Conservation (phyloP, 768 basidiomycete species). For the Calocybe gangraenosa region DNA sequence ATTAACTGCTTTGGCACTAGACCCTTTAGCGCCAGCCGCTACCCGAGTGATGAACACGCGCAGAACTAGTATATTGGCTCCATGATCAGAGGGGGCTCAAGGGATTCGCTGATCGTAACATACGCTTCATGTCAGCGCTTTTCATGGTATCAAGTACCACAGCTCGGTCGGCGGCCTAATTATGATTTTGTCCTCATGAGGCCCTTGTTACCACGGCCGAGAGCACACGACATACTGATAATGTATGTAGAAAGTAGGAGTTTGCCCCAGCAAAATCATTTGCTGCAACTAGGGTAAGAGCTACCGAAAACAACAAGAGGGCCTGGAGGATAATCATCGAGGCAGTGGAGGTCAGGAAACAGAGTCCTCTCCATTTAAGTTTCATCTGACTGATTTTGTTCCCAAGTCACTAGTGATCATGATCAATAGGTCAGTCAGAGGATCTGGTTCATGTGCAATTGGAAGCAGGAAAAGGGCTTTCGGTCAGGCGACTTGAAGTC, state of each 20-base stretch:
- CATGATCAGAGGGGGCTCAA: neutral
- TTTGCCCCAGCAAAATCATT: constrained; percentile 26
- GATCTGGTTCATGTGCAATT: too few species aligned
- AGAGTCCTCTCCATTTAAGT: too few species aligned
- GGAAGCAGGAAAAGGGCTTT: too few species aligned
- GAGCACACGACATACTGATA: constrained; percentile 14
- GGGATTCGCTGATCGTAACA: neutral
- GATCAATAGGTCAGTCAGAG: too few species aligned
- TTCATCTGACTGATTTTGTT: too few species aligned
- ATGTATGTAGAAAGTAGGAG: constrained; percentile 21
- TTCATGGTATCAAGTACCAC: constrained; percentile 16
- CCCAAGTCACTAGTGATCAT: too few species aligned
- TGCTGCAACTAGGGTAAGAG: constrained; percentile 13
- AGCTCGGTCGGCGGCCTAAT: constrained; percentile 15
- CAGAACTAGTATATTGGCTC: constrained; percentile 12
- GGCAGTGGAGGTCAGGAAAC: too few species aligned
- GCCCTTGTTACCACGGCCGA: neutral
- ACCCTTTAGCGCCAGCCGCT: constrained; percentile 19
- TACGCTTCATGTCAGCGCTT: constrained; percentile 12
- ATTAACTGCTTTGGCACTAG: constrained; percentile 18
- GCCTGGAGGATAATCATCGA: neutral
- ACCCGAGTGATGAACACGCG: constrained; percentile 22
- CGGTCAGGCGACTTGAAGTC: too few species aligned
- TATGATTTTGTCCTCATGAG: neutral
- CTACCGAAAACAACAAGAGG: constrained; percentile 4